Conservation (phyloP, 2,329 filamentous ascomycete genomes). For the Cucurbitaria berberidis region DNA sequence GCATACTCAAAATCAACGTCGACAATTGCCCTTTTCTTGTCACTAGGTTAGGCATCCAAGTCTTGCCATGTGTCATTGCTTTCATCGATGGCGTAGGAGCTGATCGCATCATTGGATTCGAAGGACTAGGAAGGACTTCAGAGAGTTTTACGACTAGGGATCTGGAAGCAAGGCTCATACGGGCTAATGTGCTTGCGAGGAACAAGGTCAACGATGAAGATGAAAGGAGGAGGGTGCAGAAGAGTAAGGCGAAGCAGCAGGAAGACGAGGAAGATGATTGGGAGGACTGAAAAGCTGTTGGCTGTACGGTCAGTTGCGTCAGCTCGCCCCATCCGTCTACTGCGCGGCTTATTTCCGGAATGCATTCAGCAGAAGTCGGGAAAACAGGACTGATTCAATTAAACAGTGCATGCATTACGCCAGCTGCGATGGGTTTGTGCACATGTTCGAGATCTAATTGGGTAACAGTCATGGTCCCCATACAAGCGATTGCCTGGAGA, state of each 20-base stretch:
- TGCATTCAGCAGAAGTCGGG: neutral
- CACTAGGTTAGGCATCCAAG: slow-evolving; percentile 63
- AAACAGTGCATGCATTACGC: neutral
- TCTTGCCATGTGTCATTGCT: slow-evolving; percentile 64
- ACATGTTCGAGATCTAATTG: neutral
- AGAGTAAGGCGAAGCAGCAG: slow-evolving; percentile 39
- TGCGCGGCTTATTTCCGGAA: neutral
- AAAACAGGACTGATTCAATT: neutral
- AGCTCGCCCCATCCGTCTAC: neutral
- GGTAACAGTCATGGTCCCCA: neutral
- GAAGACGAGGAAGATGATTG: slow-evolving; percentile 60
- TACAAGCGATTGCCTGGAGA: neutral
- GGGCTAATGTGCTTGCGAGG: slow-evolving; percentile 59
- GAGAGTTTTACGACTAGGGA: slow-evolving; percentile 63
- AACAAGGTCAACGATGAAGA: slow-evolving; percentile 59
- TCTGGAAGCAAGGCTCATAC: slow-evolving; percentile 59
- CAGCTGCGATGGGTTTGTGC: neutral
- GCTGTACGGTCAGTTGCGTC: neutral
- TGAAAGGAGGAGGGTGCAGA: slow-evolving; percentile 33
- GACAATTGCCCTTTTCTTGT: slow-evolving; percentile 66
- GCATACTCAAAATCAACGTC: slow-evolving; percentile 64
- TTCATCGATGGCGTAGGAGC: slow-evolving; percentile 63
- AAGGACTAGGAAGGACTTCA: slow-evolving; percentile 60
- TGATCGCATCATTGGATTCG: slow-evolving; percentile 65
- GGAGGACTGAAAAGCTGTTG: slow-evolving; percentile 52